A percentile compares a stretch with the other conserved stretches of the same genome.
These are phyloP conservation scores for Candida bentonensis DNA, from an alignment of 805 yeast species.

Conservation along the genomic window DNA sequence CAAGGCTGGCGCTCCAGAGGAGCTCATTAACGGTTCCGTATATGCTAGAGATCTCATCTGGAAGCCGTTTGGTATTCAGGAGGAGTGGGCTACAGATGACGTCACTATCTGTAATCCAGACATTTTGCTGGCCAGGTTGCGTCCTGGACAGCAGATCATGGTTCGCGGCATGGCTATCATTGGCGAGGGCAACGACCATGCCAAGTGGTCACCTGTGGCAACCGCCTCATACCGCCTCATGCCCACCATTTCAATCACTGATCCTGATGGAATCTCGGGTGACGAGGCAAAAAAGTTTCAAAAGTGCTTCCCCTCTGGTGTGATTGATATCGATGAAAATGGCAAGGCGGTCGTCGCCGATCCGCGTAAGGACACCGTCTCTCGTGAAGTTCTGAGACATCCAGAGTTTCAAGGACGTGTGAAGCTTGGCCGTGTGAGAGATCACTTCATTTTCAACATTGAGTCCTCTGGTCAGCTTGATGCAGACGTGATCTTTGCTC, in stretches of 20 bases:
- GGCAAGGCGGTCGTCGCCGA: slow-evolving; percentile 70
- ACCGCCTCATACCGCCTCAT: slow-evolving; percentile 91
- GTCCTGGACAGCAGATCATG: slow-evolving; percentile 95
- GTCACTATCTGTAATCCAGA: slow-evolving; percentile 57
- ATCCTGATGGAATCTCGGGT: slow-evolving; percentile 53
- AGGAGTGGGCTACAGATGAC: slow-evolving; percentile 56
- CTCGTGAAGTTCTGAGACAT: slow-evolving; percentile 91
- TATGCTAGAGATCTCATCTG: slow-evolving; percentile 83
- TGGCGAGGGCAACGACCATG: slow-evolving; percentile 91
- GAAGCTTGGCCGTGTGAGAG: slow-evolving; percentile 79
- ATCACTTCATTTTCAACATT: slow-evolving; percentile 86
- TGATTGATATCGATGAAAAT: slow-evolving; percentile 57
- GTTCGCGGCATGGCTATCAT: slow-evolving; percentile 80
- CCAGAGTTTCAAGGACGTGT: slow-evolving; percentile 82
- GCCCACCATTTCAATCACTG: slow-evolving; percentile 67
- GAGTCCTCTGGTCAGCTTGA: slow-evolving; percentile 96
- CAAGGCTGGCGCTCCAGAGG: slow-evolving; percentile 66
- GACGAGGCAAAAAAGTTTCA: slow-evolving; percentile 65
- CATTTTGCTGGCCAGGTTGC: slow-evolving; percentile 75
- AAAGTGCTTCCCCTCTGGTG: slow-evolving; percentile 88
- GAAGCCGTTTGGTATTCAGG: slow-evolving; percentile 84
- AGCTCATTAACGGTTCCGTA: slow-evolving; percentile 66
- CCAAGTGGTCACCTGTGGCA: slow-evolving; percentile 93
- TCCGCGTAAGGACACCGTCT: slow-evolving; percentile 90
- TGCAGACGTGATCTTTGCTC: slow-evolving; percentile 91